Conservation (phyloP, 306 rosid genomes). For the Trifolium repens region DNA sequence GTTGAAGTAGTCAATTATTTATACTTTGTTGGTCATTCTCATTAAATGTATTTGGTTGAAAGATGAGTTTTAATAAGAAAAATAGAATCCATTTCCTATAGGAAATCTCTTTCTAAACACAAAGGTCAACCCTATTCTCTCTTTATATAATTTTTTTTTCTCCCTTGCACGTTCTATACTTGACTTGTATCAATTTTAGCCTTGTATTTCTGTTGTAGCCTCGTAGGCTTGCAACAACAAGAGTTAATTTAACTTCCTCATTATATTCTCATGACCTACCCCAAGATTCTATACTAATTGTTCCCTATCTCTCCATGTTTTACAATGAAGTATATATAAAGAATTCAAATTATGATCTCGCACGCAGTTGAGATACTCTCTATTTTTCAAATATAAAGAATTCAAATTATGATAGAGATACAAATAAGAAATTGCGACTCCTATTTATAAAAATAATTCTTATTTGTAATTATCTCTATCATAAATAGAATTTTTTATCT, state of each 20-base stretch:
- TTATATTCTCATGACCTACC: constrained; percentile 53
- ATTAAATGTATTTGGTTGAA: constrained; percentile 53
- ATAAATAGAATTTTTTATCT: too few relatives aligned
- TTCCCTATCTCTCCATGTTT: background rate
- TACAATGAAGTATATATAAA: too few relatives aligned
- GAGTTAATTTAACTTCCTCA: constrained; percentile 54
- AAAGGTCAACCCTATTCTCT: constrained; percentile 64
- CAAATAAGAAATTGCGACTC: too few relatives aligned
- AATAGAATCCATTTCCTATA: constrained; percentile 39
- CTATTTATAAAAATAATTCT: too few relatives aligned
- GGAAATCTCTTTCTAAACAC: constrained; percentile 46
- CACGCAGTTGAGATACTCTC: background rate
- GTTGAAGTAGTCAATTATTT: constrained; percentile 5
- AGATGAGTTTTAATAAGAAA: constrained; percentile 31
- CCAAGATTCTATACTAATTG: constrained; percentile 52
- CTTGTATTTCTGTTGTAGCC: constrained; percentile 46
- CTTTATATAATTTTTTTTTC: constrained; percentile 37
- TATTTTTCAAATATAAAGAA: background rate
- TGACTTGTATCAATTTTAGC: constrained; percentile 17
- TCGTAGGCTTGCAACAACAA: constrained; percentile 42
- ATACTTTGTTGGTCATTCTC: constrained; percentile 31
- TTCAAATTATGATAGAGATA: too few relatives aligned
- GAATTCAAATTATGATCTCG: too few relatives aligned
- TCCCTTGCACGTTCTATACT: constrained; percentile 53
- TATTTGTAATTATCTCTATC: too few relatives aligned